Evolutionary conservation across 768 basidiomycete species (phyloP).

Genomic region (Mycena amicta): DNA sequence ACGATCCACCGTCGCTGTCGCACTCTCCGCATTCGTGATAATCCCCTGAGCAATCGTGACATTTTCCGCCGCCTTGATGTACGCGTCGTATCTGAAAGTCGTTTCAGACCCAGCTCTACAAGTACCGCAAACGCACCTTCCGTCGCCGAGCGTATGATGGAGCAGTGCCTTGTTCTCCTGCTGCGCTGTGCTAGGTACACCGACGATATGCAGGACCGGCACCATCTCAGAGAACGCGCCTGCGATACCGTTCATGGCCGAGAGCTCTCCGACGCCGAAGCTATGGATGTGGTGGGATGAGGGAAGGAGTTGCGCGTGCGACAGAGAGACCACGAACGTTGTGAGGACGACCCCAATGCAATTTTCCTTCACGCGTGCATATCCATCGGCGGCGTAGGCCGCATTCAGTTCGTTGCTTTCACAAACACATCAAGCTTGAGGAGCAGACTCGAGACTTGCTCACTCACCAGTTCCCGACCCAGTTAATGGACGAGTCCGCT

Average conservation of each 20-base stretch:
- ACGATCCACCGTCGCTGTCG: slow-evolving; percentile 76
- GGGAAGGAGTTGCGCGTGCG: too few species aligned
- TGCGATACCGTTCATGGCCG: slow-evolving; percentile 83
- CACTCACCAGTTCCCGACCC: slow-evolving; percentile 83
- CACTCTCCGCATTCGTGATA: slow-evolving; percentile 53
- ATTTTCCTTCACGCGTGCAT: slow-evolving; percentile 81
- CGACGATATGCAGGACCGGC: slow-evolving; percentile 86
- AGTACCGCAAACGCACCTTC: slow-evolving; percentile 44
- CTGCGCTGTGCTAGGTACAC: slow-evolving; percentile 74
- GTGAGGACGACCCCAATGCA: slow-evolving; percentile 76
- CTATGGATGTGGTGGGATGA: background rate
- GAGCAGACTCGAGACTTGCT: background rate
- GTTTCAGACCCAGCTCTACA: background rate
- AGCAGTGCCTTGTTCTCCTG: slow-evolving; percentile 73
- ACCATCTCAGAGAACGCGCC: slow-evolving; percentile 88
- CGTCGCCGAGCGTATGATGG: slow-evolving; percentile 89
- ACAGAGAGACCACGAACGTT: slow-evolving; percentile 37
- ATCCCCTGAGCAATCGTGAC: slow-evolving; percentile 71
- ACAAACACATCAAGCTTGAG: background rate
- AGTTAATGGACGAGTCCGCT: slow-evolving; percentile 72
- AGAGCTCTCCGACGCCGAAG: slow-evolving; percentile 93
- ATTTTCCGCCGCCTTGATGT: slow-evolving; percentile 71
- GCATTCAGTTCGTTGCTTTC: slow-evolving; percentile 82
- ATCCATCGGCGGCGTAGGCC: slow-evolving; percentile 91
- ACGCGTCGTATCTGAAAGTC: slow-evolving; percentile 70